These are phyloP conservation scores for Kwoniella heveanensis DNA, from an alignment of 768 basidiomycete species.

Conservation along the genomic window DNA sequence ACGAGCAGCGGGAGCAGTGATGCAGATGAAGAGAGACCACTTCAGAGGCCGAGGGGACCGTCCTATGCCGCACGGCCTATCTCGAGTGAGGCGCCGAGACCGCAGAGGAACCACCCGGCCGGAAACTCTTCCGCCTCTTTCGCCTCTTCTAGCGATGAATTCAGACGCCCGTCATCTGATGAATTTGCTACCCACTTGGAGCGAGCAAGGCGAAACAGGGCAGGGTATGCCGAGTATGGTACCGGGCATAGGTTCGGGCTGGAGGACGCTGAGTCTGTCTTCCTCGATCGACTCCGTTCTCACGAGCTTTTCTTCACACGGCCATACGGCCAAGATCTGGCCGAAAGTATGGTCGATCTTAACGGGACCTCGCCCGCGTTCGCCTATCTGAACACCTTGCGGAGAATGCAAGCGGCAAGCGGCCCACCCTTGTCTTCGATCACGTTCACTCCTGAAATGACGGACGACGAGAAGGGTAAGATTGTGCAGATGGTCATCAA, in stretches of 20 bases:
- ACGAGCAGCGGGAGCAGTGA: background rate
- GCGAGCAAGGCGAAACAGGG: background rate
- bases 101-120: background rate
- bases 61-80: background rate
- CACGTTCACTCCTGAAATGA: slow-evolving; percentile 23
- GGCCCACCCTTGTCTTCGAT: background rate
- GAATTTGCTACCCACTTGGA: slow-evolving; percentile 3
- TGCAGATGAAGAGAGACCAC: too few relatives aligned
- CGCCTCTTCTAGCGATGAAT: background rate
- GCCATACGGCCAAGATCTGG: background rate
- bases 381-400: background rate
- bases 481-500: slow-evolving; percentile 21
- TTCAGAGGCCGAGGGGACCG: too few relatives aligned
- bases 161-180: slow-evolving; percentile 2
- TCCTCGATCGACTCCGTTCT: slow-evolving; percentile 10
- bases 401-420: background rate
- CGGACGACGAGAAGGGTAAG: slow-evolving; percentile 21
- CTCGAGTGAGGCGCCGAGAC: background rate
- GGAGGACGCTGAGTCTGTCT: slow-evolving; percentile 9
- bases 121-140: background rate
- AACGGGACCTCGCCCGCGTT: background rate
- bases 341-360: background rate
- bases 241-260: background rate
- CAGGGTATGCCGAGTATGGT: background rate
- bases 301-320: background rate